Evolutionary conservation across 306 rosid genomes (phyloP).

Genomic region (Sechiopsis laciniata): DNA sequence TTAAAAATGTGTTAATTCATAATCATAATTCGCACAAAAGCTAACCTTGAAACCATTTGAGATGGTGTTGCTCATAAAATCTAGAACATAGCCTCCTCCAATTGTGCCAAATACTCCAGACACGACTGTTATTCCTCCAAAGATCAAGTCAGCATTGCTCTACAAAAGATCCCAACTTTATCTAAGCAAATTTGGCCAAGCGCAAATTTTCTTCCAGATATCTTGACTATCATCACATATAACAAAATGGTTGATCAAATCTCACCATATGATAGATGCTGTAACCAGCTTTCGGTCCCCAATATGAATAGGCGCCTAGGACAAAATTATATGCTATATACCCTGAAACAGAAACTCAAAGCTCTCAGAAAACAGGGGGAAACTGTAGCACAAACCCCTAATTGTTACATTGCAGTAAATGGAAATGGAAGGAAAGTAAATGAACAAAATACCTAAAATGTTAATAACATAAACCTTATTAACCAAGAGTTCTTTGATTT

Average conservation of each 20-base stretch:
- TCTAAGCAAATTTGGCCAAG: background rate
- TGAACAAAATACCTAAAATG: slow-evolving; percentile 52
- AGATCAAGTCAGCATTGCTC: slow-evolving; percentile 74
- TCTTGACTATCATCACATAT: slow-evolving; percentile 11
- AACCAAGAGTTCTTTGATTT: slow-evolving; percentile 60
- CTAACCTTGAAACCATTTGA: slow-evolving; percentile 81
- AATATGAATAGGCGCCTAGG: slow-evolving; percentile 86
- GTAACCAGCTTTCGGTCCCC: slow-evolving; percentile 98
- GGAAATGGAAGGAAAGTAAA: background rate
- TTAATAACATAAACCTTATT: slow-evolving; percentile 73
- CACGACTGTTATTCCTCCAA: slow-evolving; percentile 75
- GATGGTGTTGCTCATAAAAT: slow-evolving; percentile 62
- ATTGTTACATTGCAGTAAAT: background rate
- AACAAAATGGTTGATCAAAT: slow-evolving; percentile 7
- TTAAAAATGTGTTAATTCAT: background rate
- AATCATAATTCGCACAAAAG: slow-evolving; percentile 23
- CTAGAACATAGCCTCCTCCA: slow-evolving; percentile 81
- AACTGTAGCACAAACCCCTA: slow-evolving; percentile 12
- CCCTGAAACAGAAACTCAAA: slow-evolving; percentile 36
- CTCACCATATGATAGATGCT: slow-evolving; percentile 68
- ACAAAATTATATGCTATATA: slow-evolving; percentile 79
- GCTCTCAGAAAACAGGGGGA: background rate
- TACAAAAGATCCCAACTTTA: slow-evolving; percentile 28
- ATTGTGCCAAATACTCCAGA: slow-evolving; percentile 84
- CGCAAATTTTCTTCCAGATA: slow-evolving; percentile 10